Evolutionary conservation across 805 yeast genomes (phyloP).

Genomic region (Candida multigemmis): DNA sequence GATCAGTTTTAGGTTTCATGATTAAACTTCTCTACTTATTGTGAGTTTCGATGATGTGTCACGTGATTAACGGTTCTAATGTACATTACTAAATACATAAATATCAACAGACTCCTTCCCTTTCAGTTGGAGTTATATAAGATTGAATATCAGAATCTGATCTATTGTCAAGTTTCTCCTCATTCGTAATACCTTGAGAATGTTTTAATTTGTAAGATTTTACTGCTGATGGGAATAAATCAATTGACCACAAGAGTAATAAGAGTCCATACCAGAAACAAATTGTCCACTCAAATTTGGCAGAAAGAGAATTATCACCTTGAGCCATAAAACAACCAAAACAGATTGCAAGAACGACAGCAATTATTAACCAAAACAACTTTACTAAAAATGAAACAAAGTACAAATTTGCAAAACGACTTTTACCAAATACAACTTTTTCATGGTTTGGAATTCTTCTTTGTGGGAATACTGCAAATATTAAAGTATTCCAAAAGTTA

Average conservation of each 20-base stretch:
- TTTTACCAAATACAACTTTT: conserved; percentile 27
- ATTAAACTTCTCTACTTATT: too few relatives aligned
- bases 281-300: conserved; percentile 76
- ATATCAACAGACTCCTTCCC: too few relatives aligned
- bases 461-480: conserved; percentile 28
- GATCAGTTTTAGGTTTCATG: too few relatives aligned
- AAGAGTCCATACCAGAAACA: conserved; percentile 79
- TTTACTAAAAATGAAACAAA: conserved; percentile 47
- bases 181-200: conserved; percentile 13
- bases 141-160: conserved; percentile 11
- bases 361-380: conserved; percentile 54
- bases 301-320: conserved; percentile 38
- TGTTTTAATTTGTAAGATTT: conserved; percentile 19
- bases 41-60: too few relatives aligned
- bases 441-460: conserved; percentile 31
- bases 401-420: conserved; percentile 29
- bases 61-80: too few relatives aligned
- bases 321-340: conserved; percentile 42
- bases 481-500: conserved; percentile 27
- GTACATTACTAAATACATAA: too few relatives aligned
- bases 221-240: conserved; percentile 56
- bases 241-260: conserved; percentile 55
- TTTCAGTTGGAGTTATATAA: conserved; percentile 1
- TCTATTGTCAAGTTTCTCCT: conserved; percentile 8
- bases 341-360: conserved; percentile 58